Conservation (phyloP, 106 monocot genomes). For the Platanthera zijinensis region DNA sequence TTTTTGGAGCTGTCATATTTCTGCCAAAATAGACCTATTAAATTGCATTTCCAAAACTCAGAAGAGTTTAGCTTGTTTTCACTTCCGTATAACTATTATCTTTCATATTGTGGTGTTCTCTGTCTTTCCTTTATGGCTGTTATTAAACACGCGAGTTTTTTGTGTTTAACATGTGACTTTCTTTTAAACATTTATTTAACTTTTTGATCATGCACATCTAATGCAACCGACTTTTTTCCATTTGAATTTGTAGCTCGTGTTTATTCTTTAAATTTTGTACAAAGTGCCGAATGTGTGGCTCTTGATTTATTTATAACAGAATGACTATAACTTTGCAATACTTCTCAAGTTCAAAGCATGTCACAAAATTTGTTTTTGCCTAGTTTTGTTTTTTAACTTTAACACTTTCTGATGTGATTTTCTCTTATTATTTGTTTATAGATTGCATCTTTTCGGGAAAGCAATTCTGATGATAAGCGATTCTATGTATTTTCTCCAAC, state of each 20-base stretch:
- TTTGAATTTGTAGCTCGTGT: background rate
- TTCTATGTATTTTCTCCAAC: conserved; percentile 86
- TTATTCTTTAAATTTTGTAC: background rate
- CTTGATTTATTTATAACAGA: background rate
- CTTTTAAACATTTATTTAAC: background rate
- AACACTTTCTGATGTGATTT: background rate
- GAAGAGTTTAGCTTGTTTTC: background rate
- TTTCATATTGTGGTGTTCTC: background rate
- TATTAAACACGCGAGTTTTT: background rate
- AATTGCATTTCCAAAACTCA: background rate
- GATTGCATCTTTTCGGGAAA: conserved; percentile 79
- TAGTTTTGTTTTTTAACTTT: background rate
- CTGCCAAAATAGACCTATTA: background rate
- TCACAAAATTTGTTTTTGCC: background rate
- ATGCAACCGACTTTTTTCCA: background rate
- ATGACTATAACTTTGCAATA: background rate
- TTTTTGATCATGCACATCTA: background rate
- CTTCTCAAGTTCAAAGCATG: background rate
- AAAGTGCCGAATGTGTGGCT: background rate
- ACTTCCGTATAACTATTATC: background rate
- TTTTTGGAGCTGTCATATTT: background rate
- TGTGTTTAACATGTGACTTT: background rate
- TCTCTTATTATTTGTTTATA: conserved; percentile 11
- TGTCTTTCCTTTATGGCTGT: background rate
- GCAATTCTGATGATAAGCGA: conserved; percentile 67